Base-by-base conservation (phyloP, 768 basidiomycete species). In the Psilocybe sp. region DNA sequence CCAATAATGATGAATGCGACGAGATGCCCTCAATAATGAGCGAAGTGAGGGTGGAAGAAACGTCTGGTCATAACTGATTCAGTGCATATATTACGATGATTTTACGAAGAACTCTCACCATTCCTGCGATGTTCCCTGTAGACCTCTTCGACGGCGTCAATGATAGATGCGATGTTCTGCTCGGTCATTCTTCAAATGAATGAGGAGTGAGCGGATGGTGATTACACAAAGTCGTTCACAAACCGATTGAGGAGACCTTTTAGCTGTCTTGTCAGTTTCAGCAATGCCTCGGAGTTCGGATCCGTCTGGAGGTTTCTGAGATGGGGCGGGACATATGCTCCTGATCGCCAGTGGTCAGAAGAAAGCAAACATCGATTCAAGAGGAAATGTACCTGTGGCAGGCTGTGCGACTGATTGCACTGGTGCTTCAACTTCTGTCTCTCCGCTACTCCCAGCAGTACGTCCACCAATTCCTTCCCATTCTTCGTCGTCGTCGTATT, bases 171-270 rank as follows among this genome's bases (percentile, higher is more conserved):
- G 49, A 96, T 86, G 54, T 95, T 97, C 63, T 87, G 88, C 66
- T 98, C 95, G 56, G 87, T 92, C 83, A 96, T 78, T 55, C 93
- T 94, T 28, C 55, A 36, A 20, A 44, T 4, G 16, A n/a, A 18
- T 10, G 15, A 16, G 46, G 13, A 52, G 32, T 18, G 32, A 41
- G 38, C 8, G n/a, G 9, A 3, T 1, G 8, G 31, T 43, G 5
- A 18, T 16, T 6, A 16, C 16, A n/a, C 14, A 23, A 16, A 3
- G 32, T 4, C 34, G 4, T 10, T 40, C 32, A 14, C 73, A 40
- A 58, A 90, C 92, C 89, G 79, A 67, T 98, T 97, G 42, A 97
- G 76, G 14, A 93, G 68, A 62, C 93, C 95, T 69, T 97, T 94
- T 23, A 92, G 67, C 57, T 87, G 89, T 41, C 85, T 77, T 2